Evolutionary conservation across 78 protist species (phyloP).

Genomic region (Dictyostelium firmibasis): DNA sequence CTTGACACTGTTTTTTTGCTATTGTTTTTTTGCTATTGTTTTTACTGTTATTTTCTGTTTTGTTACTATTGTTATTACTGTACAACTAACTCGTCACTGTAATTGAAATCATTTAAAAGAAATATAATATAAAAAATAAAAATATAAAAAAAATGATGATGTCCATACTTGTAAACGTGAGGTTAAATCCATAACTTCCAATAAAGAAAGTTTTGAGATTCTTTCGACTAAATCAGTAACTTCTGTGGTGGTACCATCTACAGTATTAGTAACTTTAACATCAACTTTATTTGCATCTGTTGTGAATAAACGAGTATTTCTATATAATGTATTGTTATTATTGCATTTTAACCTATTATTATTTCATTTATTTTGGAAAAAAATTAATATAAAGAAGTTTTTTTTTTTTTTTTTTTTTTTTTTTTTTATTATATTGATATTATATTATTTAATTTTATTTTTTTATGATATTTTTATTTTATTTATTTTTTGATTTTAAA

Average conservation of each 20-base stretch:
- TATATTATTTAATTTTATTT: too few relatives aligned
- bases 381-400: too few relatives aligned
- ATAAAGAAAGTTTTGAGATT: slow-evolving; percentile 5
- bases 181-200: slow-evolving; percentile 29
- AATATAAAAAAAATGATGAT: not conserved
- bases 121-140: not conserved
- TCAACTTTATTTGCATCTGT: not conserved
- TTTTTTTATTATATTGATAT: too few relatives aligned
- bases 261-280: not conserved
- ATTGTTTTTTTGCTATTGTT: too few relatives aligned
- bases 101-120: too few relatives aligned
- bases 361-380: too few relatives aligned
- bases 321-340: not conserved
- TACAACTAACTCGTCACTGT: too few relatives aligned
- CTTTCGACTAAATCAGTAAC: slow-evolving; percentile 19
- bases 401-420: too few relatives aligned
- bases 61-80: too few relatives aligned
- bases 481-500: not conserved
- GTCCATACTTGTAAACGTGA: slow-evolving; percentile 21
- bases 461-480: too few relatives aligned
- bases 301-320: not conserved
- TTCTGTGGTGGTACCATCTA: not conserved
- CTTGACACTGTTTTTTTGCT: too few relatives aligned
- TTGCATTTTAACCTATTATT: not conserved
- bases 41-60: too few relatives aligned